These are phyloP conservation scores for Paramarasmius palmivorus DNA, from an alignment of 1,284 basidiomycete species.

Conservation along the genomic window DNA sequence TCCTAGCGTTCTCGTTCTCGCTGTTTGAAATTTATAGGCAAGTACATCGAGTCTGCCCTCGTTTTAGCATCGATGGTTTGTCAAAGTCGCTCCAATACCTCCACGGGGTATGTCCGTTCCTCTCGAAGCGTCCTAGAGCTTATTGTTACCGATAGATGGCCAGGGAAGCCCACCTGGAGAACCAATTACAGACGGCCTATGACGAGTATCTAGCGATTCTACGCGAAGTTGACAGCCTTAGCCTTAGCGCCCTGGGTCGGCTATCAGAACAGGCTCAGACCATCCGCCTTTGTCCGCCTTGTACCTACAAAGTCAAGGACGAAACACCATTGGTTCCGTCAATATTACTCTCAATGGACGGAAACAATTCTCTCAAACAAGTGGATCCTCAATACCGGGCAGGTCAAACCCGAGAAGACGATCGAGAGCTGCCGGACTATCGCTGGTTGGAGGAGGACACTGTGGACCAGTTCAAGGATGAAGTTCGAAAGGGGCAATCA, in stretches of 20 bases:
- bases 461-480: conserved; percentile 32
- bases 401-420: conserved; percentile 20
- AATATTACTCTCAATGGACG: conserved; percentile 7
- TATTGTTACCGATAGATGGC: neutral
- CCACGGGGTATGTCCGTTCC: conserved; percentile 5
- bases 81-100: conserved; percentile 11
- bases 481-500: conserved; percentile 22
- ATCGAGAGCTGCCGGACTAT: neutral
- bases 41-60: conserved; percentile 16
- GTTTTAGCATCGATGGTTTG: conserved; percentile 15
- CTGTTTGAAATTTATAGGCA: conserved; percentile 14
- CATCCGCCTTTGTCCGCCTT: neutral
- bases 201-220: neutral
- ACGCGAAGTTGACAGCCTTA: neutral
- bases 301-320: neutral
- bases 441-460: conserved; percentile 20
- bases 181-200: neutral
- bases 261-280: neutral
- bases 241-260: neutral
- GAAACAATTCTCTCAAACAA: conserved; percentile 35
- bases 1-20: conserved; percentile 12
- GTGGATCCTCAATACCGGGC: conserved; percentile 18
- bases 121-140: neutral
- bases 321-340: neutral
- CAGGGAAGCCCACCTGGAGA: neutral